These are phyloP conservation scores for Uronychia setigera DNA, from an alignment of 73 alveolate genomes.

Conservation along the genomic window DNA sequence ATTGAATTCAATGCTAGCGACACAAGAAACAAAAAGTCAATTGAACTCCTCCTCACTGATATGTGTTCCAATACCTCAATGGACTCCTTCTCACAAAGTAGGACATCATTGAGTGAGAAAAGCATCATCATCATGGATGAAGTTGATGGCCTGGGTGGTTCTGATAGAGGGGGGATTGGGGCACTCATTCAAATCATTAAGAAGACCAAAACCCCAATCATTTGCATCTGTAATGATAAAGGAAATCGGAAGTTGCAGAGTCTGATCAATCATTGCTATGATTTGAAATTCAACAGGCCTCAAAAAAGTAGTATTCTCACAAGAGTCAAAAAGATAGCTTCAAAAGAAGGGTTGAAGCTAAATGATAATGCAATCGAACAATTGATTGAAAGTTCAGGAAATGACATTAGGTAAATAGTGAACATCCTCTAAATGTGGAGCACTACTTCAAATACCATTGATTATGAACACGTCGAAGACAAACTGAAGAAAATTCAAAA, in stretches of 20 bases:
- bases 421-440: conserved; percentile 90
- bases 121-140: conserved; percentile 98
- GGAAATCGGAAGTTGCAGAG: conserved; percentile 80
- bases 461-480: conserved; percentile 6
- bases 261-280: conserved; percentile 94
- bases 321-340: conserved; percentile 85
- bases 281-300: conserved; percentile 95
- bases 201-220: conserved; percentile 94
- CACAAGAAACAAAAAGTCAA: conserved; percentile 90
- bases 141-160: conserved; percentile 98
- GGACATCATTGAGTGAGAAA: conserved; percentile 59
- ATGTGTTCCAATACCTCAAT: conserved; percentile 59
- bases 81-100: conserved; percentile 35
- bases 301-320: conserved; percentile 65
- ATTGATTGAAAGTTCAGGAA: conserved; percentile 87
- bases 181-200: conserved; percentile 95
- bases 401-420: conserved; percentile 93
- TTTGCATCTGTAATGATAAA: conserved; percentile 97
- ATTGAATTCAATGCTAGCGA: conserved; percentile 98
- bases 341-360: conserved; percentile 81
- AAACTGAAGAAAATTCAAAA: conserved; percentile 57
- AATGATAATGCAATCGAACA: conserved; percentile 79
- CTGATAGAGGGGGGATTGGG: conserved; percentile 97
- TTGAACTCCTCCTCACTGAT: conserved; percentile 72
- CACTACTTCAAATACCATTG: conserved; percentile 50